Conservation (phyloP, 2,329 filamentous ascomycete species). For the Pleomassaria siparia region DNA sequence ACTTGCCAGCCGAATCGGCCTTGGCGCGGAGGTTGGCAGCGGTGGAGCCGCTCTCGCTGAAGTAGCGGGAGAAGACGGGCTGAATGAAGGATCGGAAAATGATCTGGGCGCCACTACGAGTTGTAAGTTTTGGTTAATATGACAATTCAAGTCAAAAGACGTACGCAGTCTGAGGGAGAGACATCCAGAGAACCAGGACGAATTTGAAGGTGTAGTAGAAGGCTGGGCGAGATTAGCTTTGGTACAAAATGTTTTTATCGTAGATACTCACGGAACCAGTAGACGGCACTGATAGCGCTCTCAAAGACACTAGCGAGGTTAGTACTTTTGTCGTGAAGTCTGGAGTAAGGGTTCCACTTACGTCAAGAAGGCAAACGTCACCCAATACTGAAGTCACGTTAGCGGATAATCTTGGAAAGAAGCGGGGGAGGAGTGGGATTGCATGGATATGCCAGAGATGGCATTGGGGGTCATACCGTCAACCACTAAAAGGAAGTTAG, state of each 20-base stretch:
- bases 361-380: slow-evolving; percentile 80
- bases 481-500: slow-evolving; percentile 61
- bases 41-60: slow-evolving; percentile 69
- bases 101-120: slow-evolving; percentile 81
- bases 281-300: slow-evolving; percentile 80
- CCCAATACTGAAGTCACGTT: slow-evolving; percentile 68
- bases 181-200: slow-evolving; percentile 93
- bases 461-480: slow-evolving; percentile 46
- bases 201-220: slow-evolving; percentile 99
- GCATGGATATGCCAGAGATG: not conserved
- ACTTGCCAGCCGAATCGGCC: slow-evolving; percentile 67
- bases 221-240: slow-evolving; percentile 46
- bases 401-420: slow-evolving; percentile 14
- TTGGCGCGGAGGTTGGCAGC: slow-evolving; percentile 86
- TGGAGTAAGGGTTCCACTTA: slow-evolving; percentile 40
- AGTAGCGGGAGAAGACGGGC: slow-evolving; percentile 92
- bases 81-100: slow-evolving; percentile 96
- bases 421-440: not conserved
- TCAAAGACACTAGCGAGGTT: slow-evolving; percentile 64
- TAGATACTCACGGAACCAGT: slow-evolving; percentile 70
- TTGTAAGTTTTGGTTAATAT: slow-evolving; percentile 20
- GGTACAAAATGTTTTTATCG: not conserved
- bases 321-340: slow-evolving; percentile 10
- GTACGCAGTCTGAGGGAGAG: slow-evolving; percentile 90
- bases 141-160: slow-evolving; percentile 37